Conservation (phyloP, 1,139 yeast genomes). For the Oligophagozyma castellii region DNA sequence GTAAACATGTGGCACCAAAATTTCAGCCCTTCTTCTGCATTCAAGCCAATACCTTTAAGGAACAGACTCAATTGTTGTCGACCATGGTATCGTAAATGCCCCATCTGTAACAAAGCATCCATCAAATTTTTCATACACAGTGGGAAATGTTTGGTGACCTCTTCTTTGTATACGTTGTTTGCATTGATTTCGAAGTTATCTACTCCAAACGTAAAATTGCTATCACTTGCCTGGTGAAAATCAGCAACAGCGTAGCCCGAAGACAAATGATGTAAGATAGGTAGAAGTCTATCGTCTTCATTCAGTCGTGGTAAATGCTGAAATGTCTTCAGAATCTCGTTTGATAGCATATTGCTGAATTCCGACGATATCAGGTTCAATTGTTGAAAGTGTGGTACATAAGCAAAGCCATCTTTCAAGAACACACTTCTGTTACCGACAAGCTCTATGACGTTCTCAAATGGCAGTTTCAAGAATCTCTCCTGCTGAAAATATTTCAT, state of each 20-base stretch:
- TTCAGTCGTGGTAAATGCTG: conserved; percentile 73
- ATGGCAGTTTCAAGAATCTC: conserved; percentile 67
- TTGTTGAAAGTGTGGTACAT: conserved; percentile 74
- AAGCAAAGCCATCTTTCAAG: conserved; percentile 58
- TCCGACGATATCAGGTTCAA: conserved; percentile 54
- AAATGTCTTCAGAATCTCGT: conserved; percentile 52
- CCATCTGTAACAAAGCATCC: conserved; percentile 40
- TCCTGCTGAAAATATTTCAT: conserved; percentile 35
- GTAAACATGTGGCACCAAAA: conserved; percentile 72
- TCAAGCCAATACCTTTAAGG: conserved; percentile 77
- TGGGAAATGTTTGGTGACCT: conserved; percentile 58
- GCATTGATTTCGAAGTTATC: conserved; percentile 45
- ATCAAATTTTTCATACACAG: conserved; percentile 67
- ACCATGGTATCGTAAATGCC: conserved; percentile 70
- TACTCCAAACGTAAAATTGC: conserved; percentile 20
- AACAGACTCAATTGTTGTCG: conserved; percentile 79
- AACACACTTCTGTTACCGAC: conserved; percentile 58
- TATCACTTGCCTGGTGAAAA: conserved; percentile 23
- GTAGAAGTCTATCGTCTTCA: conserved; percentile 82
- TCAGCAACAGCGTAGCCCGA: conserved; percentile 55
- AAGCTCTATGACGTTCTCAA: conserved; percentile 69
- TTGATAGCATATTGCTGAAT: conserved; percentile 40
- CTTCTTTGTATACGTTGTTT: conserved; percentile 41
- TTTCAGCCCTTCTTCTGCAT: conserved; percentile 73
- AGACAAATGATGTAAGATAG: conserved; percentile 67